Conservation (phyloP, 2,329 filamentous ascomycete genomes). For the Albifimbria verrucaria region DNA sequence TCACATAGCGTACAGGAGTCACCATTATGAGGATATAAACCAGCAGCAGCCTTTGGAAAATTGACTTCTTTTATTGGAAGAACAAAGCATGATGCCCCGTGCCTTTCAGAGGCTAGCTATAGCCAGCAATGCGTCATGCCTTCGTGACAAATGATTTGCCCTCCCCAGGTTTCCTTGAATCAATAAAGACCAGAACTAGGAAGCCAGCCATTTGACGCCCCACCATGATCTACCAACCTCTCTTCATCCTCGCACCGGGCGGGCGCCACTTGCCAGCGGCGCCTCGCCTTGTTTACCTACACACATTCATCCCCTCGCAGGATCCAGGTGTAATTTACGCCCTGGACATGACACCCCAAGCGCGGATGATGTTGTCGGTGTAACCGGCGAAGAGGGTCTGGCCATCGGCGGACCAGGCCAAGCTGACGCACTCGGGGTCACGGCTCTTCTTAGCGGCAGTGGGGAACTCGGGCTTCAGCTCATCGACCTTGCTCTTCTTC, state of each 20-base stretch:
- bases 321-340: constrained; percentile 51
- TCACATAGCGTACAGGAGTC: no score
- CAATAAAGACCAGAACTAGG: constrained; percentile 42
- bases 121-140: constrained; percentile 34
- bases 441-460: constrained; percentile 98
- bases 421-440: constrained; percentile 94
- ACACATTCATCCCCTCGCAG: neutral
- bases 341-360: constrained; percentile 96
- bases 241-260: constrained; percentile 9
- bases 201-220: constrained; percentile 44
- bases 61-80: constrained; percentile 35
- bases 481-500: constrained; percentile 99
- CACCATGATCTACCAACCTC: constrained; percentile 40
- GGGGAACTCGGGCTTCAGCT: constrained; percentile 98
- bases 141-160: constrained; percentile 31
- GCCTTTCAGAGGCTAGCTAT: constrained; percentile 34
- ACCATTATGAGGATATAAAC: neutral
- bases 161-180: constrained; percentile 32
- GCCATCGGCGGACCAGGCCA: constrained; percentile 97
- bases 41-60: constrained; percentile 17
- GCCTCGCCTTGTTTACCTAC: neutral
- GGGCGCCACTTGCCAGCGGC: neutral
- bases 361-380: constrained; percentile 99
- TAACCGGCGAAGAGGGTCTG: constrained; percentile 99
- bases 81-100: constrained; percentile 38